Conservation (phyloP, 75 land plant genomes). For the Cunninghamia lanceolata region DNA sequence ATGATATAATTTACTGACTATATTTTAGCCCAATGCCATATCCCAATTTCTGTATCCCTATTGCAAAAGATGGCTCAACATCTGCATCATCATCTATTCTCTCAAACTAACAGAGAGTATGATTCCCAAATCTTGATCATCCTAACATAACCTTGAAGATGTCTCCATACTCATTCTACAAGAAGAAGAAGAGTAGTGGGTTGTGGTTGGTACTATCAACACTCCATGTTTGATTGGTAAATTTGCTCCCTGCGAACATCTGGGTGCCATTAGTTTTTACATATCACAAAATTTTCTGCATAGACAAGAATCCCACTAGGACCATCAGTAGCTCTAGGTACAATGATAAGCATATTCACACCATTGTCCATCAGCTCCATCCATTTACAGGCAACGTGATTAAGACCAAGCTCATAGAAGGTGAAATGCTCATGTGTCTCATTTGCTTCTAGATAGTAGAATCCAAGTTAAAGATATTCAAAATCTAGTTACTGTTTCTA, state of each 20-base stretch:
- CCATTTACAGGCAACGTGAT: constrained; percentile 98
- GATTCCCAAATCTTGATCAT: too few relatives aligned
- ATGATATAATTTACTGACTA: too few relatives aligned
- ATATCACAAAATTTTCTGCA: constrained; percentile 97
- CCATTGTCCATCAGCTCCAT: constrained; percentile 94
- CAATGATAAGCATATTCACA: constrained; percentile 87
- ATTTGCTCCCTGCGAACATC: constrained; percentile 87
- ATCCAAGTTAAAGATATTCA: constrained; percentile 95
- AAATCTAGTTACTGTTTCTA: too few relatives aligned
- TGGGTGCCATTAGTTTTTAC: constrained; percentile 88
- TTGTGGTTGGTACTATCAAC: constrained; percentile 89
- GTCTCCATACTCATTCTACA: constrained; percentile 99
- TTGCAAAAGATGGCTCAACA: constrained; percentile 88
- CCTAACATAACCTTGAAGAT: too few relatives aligned
- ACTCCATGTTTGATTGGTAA: constrained; percentile 92
- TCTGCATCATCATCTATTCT: constrained; percentile 92
- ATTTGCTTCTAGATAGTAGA: constrained; percentile 80
- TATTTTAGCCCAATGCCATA: too few relatives aligned
- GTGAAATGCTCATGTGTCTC: constrained; percentile 96
- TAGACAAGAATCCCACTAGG: constrained; percentile 96
- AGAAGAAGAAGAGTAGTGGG: constrained; percentile 90
- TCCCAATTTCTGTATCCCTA: too few relatives aligned
- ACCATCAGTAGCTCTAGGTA: constrained; percentile 97
- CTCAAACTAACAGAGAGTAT: constrained; percentile 89
- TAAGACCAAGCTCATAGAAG: constrained; percentile 92